Conservation (phyloP, 352 stramenopile species). For the Peronospora farinosa region DNA sequence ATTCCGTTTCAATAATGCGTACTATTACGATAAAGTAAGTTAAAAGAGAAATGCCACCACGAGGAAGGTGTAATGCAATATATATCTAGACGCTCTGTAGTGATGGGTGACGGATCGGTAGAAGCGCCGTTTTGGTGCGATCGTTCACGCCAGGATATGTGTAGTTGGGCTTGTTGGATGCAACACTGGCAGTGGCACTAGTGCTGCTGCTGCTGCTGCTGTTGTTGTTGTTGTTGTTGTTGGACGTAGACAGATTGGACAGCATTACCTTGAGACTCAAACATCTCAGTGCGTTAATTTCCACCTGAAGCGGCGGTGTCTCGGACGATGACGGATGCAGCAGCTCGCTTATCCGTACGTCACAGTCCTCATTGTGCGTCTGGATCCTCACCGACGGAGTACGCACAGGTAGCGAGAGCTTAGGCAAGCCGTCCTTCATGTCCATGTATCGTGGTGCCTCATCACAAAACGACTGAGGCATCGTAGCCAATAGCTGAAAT, state of each 20-base stretch:
- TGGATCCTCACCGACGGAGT: conserved; percentile 8
- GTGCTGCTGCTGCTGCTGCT: conserved; percentile 1
- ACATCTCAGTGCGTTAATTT: conserved; percentile 47
- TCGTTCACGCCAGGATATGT: conserved; percentile 27
- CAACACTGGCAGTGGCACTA: conserved; percentile 8
- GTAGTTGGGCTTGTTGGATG: conserved; percentile 26
- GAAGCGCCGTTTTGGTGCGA: conserved; percentile 21
- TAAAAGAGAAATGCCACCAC: conserved; percentile 15
- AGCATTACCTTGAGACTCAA: conserved; percentile 54
- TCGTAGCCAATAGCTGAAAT: conserved; percentile 10
- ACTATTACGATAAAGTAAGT: conserved; percentile 31
- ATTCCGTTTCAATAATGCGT: conserved; percentile 25
- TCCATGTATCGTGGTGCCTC: conserved; percentile 20
- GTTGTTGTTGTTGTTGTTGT: too few species aligned
- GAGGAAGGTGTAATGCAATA: background rate
- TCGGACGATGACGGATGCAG: conserved; percentile 17
- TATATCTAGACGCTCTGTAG: conserved; percentile 31
- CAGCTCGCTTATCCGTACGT: conserved; percentile 16
- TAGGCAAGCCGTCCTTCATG: conserved; percentile 22
- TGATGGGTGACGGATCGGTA: conserved; percentile 29
- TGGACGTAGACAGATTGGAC: conserved; percentile 26
- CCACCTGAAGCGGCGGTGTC: conserved; percentile 32
- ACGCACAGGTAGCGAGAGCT: conserved; percentile 18
- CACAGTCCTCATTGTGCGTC: conserved; percentile 18
- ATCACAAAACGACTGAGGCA: conserved; percentile 10